phyloP scores from a whole-genome alignment of 2,329 filamentous ascomycete genomes.

The Fusarium annulatum region DNA sequence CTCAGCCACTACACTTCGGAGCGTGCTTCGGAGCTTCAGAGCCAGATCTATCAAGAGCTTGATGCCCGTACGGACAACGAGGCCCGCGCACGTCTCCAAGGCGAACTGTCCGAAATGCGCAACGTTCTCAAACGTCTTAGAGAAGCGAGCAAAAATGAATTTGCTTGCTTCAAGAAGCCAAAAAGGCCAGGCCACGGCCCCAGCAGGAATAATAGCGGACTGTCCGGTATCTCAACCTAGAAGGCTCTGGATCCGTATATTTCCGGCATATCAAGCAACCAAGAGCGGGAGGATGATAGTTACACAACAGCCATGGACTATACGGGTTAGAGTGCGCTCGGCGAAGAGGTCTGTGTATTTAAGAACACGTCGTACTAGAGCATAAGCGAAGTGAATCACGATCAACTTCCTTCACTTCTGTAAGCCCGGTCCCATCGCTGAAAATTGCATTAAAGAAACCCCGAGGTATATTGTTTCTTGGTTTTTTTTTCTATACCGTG shows the following conservation, averaged over 20 bases:
- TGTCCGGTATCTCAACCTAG: conserved; percentile 43
- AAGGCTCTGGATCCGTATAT: conserved; percentile 19
- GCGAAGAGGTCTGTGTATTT: background rate
- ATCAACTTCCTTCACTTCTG: conserved; percentile 3
- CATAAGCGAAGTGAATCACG: conserved; percentile 10
- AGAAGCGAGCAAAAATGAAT: conserved; percentile 85
- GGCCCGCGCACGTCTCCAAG: conserved; percentile 81
- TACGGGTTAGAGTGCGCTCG: background rate
- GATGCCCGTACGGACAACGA: conserved; percentile 91
- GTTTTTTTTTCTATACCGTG: conserved; percentile 36
- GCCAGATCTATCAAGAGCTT: conserved; percentile 90
- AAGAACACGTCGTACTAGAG: conserved; percentile 4
- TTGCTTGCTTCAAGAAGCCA: conserved; percentile 82
- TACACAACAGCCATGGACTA: conserved; percentile 3
- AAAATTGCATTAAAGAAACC: conserved; percentile 6
- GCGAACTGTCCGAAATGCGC: conserved; percentile 90
- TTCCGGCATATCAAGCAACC: background rate
- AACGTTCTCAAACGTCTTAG: conserved; percentile 84
- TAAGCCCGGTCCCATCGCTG: background rate
- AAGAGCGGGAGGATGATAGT: conserved; percentile 17
- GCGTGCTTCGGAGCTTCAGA: conserved; percentile 81
- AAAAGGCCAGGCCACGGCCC: conserved; percentile 56
- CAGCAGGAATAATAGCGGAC: conserved; percentile 49
- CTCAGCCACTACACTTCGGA: conserved; percentile 90
- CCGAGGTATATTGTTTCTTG: conserved; percentile 34